Evolutionary conservation across 257 asterid species (phyloP), one percentile per base, ranked within the genome.

Genomic region (Dorcoceras hygrometricum): DNA sequence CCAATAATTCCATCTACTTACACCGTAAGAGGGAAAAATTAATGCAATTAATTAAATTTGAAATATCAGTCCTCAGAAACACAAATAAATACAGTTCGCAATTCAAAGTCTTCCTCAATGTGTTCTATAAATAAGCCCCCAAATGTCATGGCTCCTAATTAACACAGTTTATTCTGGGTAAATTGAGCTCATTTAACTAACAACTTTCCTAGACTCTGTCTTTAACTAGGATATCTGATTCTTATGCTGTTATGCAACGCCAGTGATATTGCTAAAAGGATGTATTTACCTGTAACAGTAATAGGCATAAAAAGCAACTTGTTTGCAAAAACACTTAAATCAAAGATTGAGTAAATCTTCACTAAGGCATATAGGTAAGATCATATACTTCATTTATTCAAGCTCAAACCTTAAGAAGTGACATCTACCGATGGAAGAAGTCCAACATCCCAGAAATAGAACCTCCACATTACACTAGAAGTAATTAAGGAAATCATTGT

Each of bases 391-490:
- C 55, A 71, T 71, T 67, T 60, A 31, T 74, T 68, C 58, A 73
- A 72, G 73, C 65, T 60, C 90, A 76, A 81, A 78, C 83, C 86
- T 76, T 82, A 78, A 67, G 76, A 74, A 66, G 77, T 67, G 59
- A 76, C 64, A 76, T 62, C 59, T 75, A 79, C 59, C 67, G 78
- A 73, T 80, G 69, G 77, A 67, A 77, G 75, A 78, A 75, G 82
- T 80, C 78, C 83, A 71, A 79, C 81, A 77, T 77, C 84, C 77
- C 72, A 66, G 74, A 62, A 56, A 71, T 43, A 67, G 72, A 65
- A 75, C 79, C 62, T 65, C 75, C 81, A 76, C 65, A 62, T 58
- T 63, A 71, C 62, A 82, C 83, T 79, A 82, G 74, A 54, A 63
- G 71, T 60, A 59, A 83, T 81, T 71, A 81, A 81, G 87, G 85